These are phyloP conservation scores for Urochloa ruziziensis DNA, from an alignment of 176 grass and related monocot genomes.

Conservation along the genomic window DNA sequence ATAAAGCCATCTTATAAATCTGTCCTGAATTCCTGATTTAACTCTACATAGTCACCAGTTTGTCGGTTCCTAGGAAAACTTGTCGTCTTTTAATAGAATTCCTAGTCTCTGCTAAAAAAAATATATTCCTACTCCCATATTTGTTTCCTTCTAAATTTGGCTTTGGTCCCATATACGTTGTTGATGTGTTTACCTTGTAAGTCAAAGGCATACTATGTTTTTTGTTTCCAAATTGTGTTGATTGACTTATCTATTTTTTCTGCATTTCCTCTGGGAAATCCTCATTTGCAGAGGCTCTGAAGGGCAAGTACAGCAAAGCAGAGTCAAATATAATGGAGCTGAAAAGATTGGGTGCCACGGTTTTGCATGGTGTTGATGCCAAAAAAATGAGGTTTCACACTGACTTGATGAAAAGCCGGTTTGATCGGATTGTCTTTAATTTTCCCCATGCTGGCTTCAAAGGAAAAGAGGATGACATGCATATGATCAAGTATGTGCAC, in stretches of 20 bases:
- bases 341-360: conserved; percentile 30
- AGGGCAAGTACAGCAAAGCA: conserved; percentile 40
- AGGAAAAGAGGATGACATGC: conserved; percentile 32
- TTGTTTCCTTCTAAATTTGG: background rate
- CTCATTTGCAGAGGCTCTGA: conserved; percentile 19
- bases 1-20: background rate
- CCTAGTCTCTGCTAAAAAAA: background rate
- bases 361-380: conserved; percentile 45
- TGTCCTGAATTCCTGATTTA: conserved; percentile 10
- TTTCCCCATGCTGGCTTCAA: conserved; percentile 62
- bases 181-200: background rate
- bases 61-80: background rate
- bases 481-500: conserved; percentile 49
- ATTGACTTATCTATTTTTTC: background rate
- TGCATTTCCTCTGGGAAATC: background rate
- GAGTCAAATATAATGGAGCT: conserved; percentile 45
- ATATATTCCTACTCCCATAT: too few species aligned
- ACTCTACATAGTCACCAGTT: background rate
- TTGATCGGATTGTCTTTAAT: conserved; percentile 68
- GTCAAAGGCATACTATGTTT: background rate
- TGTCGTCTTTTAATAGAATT: background rate
- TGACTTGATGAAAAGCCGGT: conserved; percentile 29
- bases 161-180: background rate
- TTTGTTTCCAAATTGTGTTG: background rate
- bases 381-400: conserved; percentile 36